Conservation (phyloP, 345 rosid species). For the Salix viminalis region DNA sequence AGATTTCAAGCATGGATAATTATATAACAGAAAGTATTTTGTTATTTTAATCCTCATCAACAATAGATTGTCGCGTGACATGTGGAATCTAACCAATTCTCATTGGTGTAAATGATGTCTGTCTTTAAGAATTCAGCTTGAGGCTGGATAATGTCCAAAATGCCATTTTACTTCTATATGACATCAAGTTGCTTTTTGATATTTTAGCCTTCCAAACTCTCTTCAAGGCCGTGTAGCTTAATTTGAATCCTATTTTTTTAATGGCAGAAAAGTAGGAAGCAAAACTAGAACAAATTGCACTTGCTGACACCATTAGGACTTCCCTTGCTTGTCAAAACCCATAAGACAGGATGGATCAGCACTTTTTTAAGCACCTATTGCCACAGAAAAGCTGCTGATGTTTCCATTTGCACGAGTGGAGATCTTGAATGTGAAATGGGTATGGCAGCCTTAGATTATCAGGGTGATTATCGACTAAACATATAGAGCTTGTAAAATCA, state of each 20-base stretch:
- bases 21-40: not conserved
- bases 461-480: conserved; percentile 2
- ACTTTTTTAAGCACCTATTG: not conserved
- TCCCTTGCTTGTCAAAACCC: not conserved
- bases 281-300: conserved; percentile 10
- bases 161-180: conserved; percentile 1
- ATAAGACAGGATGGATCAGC: not conserved
- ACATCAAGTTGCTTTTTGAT: not conserved
- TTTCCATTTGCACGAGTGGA: conserved; percentile 20
- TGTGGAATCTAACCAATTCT: not conserved
- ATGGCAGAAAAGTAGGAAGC: not conserved
- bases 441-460: conserved; percentile 30
- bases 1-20: too few species aligned
- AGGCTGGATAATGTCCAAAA: conserved; percentile 14
- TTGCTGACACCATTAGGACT: conserved; percentile 18
- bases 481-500: conserved; percentile 3
- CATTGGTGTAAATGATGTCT: conserved; percentile 11
- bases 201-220: not conserved
- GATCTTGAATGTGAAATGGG: conserved; percentile 20
- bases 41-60: not conserved
- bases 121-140: conserved; percentile 5
- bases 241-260: conserved; percentile 1
- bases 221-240: conserved; percentile 8
- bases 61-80: conserved; percentile 6
- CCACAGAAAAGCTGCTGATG: too few species aligned